These are phyloP conservation scores for Pythium grandisporangium DNA, from an alignment of 352 stramenopile genomes.

Conservation along the genomic window DNA sequence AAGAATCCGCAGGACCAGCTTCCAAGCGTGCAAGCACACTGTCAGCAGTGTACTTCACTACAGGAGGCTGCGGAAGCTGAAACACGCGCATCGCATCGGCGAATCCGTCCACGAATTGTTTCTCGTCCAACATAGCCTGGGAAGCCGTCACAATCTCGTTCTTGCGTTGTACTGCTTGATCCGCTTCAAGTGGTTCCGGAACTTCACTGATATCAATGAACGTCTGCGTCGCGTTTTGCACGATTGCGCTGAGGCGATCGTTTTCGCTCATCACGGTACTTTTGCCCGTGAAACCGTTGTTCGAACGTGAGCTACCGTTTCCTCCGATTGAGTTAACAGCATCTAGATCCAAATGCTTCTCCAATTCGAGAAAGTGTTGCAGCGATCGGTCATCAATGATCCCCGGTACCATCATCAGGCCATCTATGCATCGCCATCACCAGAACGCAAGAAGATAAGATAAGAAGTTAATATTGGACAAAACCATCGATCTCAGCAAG, in stretches of 20 bases:
- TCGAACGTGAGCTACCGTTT: constrained; percentile 25
- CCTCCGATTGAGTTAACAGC: constrained; percentile 25
- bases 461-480: background rate
- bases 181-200: constrained; percentile 63
- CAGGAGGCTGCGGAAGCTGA: constrained; percentile 19
- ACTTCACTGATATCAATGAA: constrained; percentile 83
- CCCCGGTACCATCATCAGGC: constrained; percentile 50
- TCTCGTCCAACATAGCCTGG: constrained; percentile 34
- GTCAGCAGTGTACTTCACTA: constrained; percentile 18
- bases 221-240: constrained; percentile 62
- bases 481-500: background rate
- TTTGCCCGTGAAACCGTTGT: constrained; percentile 36
- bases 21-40: constrained; percentile 42
- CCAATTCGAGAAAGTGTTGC: constrained; percentile 71
- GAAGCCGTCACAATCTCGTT: constrained; percentile 60
- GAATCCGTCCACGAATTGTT: constrained; percentile 48
- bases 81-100: constrained; percentile 32
- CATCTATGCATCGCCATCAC: constrained; percentile 14
- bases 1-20: constrained; percentile 22
- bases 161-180: constrained; percentile 67
- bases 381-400: constrained; percentile 71
- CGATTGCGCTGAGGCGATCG: constrained; percentile 67
- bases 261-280: constrained; percentile 55
- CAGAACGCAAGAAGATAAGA: background rate
- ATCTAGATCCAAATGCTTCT: constrained; percentile 68